Percentiles rank a stretch among this genome's conserved stretches.
These are phyloP conservation scores for Striga asiatica DNA, from an alignment of 257 asterid genomes.

Conservation along the genomic window DNA sequence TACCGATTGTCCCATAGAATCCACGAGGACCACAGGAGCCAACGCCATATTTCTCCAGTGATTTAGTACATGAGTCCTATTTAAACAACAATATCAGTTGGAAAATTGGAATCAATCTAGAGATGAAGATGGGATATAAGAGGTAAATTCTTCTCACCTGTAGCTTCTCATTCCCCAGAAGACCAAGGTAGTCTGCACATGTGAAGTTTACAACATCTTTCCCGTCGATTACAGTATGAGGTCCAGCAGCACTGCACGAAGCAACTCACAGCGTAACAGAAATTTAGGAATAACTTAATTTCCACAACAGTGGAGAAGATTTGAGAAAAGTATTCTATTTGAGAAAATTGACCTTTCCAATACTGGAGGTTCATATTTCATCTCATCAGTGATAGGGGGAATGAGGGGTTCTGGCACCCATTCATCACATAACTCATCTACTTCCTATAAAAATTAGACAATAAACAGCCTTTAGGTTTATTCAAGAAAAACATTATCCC, in stretches of 20 bases:
- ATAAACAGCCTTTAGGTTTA: too few relatives aligned
- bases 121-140: constrained; percentile 12
- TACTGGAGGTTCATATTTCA: constrained; percentile 70
- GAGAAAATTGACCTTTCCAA: constrained; percentile 54
- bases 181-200: constrained; percentile 90
- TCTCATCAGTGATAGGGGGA: constrained; percentile 3
- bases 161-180: constrained; percentile 65
- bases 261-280: constrained; percentile 15
- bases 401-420: constrained; percentile 2
- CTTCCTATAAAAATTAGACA: too few relatives aligned
- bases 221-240: constrained; percentile 65
- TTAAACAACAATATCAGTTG: constrained; percentile 15
- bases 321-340: not conserved
- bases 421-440: constrained; percentile 50
- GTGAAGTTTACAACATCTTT: constrained; percentile 74
- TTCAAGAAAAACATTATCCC: too few relatives aligned
- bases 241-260: constrained; percentile 86
- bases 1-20: constrained; percentile 98
- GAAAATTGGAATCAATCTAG: constrained; percentile 3
- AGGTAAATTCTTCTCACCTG: constrained; percentile 48
- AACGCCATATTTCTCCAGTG: constrained; percentile 96
- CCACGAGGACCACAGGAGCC: constrained; percentile 99
- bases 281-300: not conserved
- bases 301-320: not conserved
- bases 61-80: constrained; percentile 83